Evolutionary conservation across 2,329 filamentous ascomycete genomes (phyloP).

Genomic region (Fusarium robinianum): DNA sequence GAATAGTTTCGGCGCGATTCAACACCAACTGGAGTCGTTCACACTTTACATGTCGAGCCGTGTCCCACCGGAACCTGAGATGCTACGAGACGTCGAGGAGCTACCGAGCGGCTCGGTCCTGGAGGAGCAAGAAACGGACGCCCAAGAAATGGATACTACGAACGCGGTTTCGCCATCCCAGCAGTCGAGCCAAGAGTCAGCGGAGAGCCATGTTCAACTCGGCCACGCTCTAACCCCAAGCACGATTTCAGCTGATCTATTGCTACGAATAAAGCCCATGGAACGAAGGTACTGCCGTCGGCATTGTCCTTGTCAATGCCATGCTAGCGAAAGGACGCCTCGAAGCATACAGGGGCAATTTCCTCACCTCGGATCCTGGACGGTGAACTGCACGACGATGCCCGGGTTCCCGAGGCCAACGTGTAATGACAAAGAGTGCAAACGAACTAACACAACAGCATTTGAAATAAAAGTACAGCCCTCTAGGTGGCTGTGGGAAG

Average conservation of each 20-base stretch:
- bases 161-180: background rate
- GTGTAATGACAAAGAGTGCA: background rate
- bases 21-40: slow-evolving; percentile 2
- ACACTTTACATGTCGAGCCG: background rate
- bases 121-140: background rate
- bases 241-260: background rate
- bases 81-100: too few species aligned
- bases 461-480: background rate
- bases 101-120: background rate
- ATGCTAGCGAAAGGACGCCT: background rate
- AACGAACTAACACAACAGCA: background rate
- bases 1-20: background rate
- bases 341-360: background rate
- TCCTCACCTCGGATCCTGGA: background rate
- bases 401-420: too few species aligned
- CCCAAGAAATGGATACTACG: background rate
- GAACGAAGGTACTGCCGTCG: background rate
- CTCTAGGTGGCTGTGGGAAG: slow-evolving; percentile 1
- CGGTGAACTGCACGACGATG: background rate
- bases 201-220: background rate
- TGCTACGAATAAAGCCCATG: background rate
- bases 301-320: background rate
- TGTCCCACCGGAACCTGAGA: background rate
- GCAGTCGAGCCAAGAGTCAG: background rate
- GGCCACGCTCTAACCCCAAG: background rate